Evolutionary conservation across 768 basidiomycete species (phyloP).

Genomic region (Mycena rebaudengoi): DNA sequence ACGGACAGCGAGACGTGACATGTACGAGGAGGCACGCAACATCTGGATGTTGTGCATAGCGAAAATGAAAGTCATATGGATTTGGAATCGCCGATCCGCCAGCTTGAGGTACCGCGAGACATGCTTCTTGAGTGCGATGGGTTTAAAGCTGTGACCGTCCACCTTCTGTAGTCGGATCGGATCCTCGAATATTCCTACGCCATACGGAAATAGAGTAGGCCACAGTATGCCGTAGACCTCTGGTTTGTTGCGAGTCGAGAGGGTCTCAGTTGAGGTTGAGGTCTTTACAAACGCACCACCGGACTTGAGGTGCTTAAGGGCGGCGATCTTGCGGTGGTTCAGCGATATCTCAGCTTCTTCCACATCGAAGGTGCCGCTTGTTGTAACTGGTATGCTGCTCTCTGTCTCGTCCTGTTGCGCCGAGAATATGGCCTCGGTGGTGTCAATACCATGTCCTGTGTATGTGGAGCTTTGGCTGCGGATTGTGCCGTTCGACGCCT

Average conservation of each 20-base stretch:
- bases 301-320: neutral
- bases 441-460: neutral
- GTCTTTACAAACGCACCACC: no score
- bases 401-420: neutral
- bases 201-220: neutral
- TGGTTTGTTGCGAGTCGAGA: neutral
- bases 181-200: no score
- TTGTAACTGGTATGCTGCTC: neutral
- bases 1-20: no score
- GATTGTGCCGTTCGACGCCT: neutral
- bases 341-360: neutral
- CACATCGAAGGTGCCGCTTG: no score
- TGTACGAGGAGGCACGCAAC: no score
- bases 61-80: no score
- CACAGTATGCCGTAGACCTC: neutral
- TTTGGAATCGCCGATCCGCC: neutral
- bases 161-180: no score
- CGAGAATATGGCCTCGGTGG: neutral
- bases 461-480: neutral
- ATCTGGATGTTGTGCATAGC: no score
- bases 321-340: conserved; percentile 4
- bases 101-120: neutral
- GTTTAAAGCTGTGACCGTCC: no score
- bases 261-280: neutral
- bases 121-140: neutral